Evolutionary conservation across 495 filamentous ascomycete species (phyloP).

Genomic region (Pseudevernia furfuracea): DNA sequence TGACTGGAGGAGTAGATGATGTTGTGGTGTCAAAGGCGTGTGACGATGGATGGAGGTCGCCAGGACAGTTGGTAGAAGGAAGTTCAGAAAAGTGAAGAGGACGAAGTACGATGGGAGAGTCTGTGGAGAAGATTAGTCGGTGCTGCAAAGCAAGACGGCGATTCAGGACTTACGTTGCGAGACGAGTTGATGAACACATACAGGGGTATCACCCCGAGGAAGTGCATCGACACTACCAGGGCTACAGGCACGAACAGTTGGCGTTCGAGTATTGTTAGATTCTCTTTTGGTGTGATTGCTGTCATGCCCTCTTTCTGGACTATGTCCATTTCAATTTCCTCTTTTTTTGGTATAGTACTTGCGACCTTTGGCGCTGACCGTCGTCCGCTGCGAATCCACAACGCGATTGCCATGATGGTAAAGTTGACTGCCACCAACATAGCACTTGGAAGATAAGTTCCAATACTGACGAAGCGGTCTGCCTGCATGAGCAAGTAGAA

Average conservation of each 20-base stretch:
- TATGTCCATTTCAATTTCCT: conserved; percentile 28
- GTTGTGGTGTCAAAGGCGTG: conserved; percentile 52
- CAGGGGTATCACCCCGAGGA: conserved; percentile 73
- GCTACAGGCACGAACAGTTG: conserved; percentile 70
- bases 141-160: not conserved
- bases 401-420: conserved; percentile 84
- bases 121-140: conserved; percentile 3
- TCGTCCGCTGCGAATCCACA: conserved; percentile 82
- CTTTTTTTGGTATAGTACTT: conserved; percentile 27
- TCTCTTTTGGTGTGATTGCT: conserved; percentile 32
- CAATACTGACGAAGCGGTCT: conserved; percentile 93
- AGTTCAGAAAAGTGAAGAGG: conserved; percentile 50
- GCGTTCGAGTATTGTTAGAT: conserved; percentile 47
- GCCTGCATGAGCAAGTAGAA: conserved; percentile 91
- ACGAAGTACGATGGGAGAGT: conserved; percentile 38
- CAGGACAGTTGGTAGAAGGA: conserved; percentile 49
- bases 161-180: conserved; percentile 46
- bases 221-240: conserved; percentile 63
- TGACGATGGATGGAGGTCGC: conserved; percentile 44
- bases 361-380: conserved; percentile 22
- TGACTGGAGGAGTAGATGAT: conserved; percentile 72
- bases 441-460: conserved; percentile 91
- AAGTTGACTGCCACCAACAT: conserved; percentile 94
- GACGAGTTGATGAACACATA: conserved; percentile 76
- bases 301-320: conserved; percentile 29